Base-by-base conservation (phyloP, 495 filamentous ascomycete species). In the Podospora tetraspora region DNA sequence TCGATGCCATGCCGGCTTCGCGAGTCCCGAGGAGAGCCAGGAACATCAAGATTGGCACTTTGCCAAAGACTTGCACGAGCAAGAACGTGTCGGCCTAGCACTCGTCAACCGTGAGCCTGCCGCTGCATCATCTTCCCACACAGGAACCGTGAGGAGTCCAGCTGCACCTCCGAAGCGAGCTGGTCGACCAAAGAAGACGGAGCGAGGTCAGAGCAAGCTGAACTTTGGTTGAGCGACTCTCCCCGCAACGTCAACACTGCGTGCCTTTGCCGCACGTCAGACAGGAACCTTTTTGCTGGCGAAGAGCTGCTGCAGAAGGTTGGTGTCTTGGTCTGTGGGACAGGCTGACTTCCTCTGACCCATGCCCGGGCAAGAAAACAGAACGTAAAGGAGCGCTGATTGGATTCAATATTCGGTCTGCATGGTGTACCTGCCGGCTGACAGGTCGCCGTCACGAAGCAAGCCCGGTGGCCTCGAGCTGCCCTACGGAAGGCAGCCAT, bases 1-100 rank as follows among this genome's bases (percentile, higher is more conserved):
- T 62, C 87, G 85, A 59, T 97, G 95, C 79, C 83, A 83, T 63
- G 81, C 83, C 69, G 69, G 77, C 34, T 73, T 96, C 24, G 81
- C 79, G 37, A 80, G 79, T 12, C 76, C 80, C n/a, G 74, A 80
- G 70, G 84, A 87, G 37, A 82, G 88, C 73, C 84, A 87, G 63
- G 93, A 91, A 80, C 95, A 99, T 74, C 84, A 91, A 57, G 95
- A 99, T 76, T 99, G 93, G 91, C 95, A 99, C 81, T 92, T 97
- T 78, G 95, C 95, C 57, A 93, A 91, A 81, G 88, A 92, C 71
- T 84, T 98, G 29, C 90, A 90, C 70, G 84, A 87, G 76, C 72
- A 83, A 73, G 79, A 83, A 79, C 79, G 79, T 79, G 80, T 76
- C 79, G 80, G 30, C 59, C 73, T 73, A 62, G 71, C 77, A 82